Evolutionary conservation across 495 filamentous ascomycete species (phyloP).

Genomic region (Rusavskia elegans): DNA sequence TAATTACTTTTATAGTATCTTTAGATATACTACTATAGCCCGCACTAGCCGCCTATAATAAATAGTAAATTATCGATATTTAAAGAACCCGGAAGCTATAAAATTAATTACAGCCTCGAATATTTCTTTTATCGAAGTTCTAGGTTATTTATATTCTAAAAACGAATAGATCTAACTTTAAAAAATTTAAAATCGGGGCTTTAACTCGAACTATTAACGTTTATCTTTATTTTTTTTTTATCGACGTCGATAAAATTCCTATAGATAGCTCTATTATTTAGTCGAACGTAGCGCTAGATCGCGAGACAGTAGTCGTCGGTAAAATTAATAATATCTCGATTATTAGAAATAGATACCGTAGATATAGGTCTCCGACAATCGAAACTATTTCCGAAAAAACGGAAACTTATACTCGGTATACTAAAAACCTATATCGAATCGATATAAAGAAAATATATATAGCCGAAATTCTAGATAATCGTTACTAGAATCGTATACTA

Average conservation of each 20-base stretch:
- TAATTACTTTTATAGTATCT: background rate
- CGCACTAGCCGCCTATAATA: background rate
- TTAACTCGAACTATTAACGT: background rate
- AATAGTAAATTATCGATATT: background rate
- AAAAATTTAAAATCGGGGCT: background rate
- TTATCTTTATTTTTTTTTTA: conserved; percentile 1
- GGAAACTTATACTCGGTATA: conserved; percentile 4
- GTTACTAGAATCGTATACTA: too few species aligned
- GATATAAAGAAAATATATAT: too few species aligned
- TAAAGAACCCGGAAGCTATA: background rate
- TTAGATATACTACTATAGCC: background rate
- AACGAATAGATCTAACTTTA: background rate
- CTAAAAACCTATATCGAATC: too few species aligned
- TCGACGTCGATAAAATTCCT: conserved; percentile 15
- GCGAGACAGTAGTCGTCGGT: conserved; percentile 29
- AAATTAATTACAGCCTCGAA: background rate
- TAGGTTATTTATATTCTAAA: background rate
- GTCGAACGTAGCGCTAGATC: background rate
- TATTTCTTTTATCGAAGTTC: background rate
- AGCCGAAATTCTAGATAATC: too few species aligned
- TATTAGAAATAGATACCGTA: conserved; percentile 17
- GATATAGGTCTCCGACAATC: conserved; percentile 36
- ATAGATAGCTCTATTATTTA: conserved; percentile 10
- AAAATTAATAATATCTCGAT: conserved; percentile 36
- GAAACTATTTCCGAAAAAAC: conserved; percentile 30